Conservation (phyloP, 2,329 filamentous ascomycete genomes). For the Ceratocystis variospora region DNA sequence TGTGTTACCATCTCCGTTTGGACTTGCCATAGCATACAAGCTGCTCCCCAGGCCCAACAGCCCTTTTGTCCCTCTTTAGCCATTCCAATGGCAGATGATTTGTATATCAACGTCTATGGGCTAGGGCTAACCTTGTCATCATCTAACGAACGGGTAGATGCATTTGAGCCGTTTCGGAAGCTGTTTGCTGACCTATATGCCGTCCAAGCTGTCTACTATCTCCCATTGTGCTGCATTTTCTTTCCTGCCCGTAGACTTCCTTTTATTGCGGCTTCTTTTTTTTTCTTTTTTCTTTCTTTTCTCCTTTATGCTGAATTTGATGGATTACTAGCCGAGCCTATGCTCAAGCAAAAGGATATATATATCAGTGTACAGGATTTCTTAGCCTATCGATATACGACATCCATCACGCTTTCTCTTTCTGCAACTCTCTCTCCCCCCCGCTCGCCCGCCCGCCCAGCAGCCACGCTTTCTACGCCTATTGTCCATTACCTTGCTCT, state of each 20-base stretch:
- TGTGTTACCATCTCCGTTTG: not conserved
- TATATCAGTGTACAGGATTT: not conserved
- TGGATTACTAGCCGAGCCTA: not conserved
- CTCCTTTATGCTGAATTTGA: not conserved
- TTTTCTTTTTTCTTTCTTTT: not conserved
- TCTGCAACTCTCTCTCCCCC: no score
- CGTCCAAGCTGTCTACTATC: not conserved
- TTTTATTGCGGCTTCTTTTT: not conserved
- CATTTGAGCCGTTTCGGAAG: not conserved
- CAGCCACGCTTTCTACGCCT: no score
- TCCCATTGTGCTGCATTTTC: not conserved
- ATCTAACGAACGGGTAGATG: not conserved
- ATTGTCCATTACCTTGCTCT: no score
- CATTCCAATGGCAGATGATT: not conserved
- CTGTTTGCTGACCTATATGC: not conserved
- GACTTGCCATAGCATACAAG: not conserved
- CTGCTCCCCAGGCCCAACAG: not conserved
- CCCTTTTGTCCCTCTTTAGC: not conserved
- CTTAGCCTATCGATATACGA: not conserved
- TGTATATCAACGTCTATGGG: not conserved
- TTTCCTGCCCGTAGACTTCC: not conserved
- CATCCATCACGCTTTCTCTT: not conserved
- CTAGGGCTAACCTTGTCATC: not conserved
- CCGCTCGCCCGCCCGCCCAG: no score
- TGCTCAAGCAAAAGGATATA: not conserved